Evolutionary conservation across 2,329 filamentous ascomycete genomes (phyloP).

Genomic region (Epichloe sibirici): DNA sequence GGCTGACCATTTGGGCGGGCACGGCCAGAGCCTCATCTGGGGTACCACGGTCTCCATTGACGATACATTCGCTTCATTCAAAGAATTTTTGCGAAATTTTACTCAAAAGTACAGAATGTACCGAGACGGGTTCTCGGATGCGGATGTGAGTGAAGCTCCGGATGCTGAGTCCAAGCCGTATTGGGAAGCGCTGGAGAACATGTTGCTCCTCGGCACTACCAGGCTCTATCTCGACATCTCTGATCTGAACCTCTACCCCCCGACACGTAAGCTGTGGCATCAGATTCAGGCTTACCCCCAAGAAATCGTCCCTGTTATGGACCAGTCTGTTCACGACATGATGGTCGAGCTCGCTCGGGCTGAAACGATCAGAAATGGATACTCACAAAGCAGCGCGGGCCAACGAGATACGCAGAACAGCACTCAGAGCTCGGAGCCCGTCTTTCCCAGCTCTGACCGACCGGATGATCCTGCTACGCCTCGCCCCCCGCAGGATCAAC

Average conservation of each 20-base stretch:
- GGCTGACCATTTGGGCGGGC: constrained; percentile 74
- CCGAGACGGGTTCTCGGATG: constrained; percentile 69
- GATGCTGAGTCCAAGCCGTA: constrained; percentile 73
- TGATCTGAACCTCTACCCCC: constrained; percentile 85
- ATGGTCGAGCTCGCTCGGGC: constrained; percentile 82
- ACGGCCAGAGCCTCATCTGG: constrained; percentile 79
- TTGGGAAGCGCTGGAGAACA: constrained; percentile 72
- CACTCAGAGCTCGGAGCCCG: constrained; percentile 58
- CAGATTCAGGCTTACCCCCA: constrained; percentile 89
- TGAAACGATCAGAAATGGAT: constrained; percentile 59
- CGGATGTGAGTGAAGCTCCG: constrained; percentile 57
- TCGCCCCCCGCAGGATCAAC: constrained; percentile 28
- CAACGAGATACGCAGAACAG: constrained; percentile 32
- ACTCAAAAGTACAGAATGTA: constrained; percentile 91
- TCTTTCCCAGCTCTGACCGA: constrained; percentile 68
- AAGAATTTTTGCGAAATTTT: constrained; percentile 86
- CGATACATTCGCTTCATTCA: constrained; percentile 77
- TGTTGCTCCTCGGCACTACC: constrained; percentile 75
- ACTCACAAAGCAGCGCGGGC: constrained; percentile 44
- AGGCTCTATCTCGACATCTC: constrained; percentile 79
- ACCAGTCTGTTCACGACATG: constrained; percentile 83
- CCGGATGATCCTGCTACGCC: constrained; percentile 33
- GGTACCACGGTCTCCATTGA: constrained; percentile 92
- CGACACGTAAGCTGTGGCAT: constrained; percentile 88
- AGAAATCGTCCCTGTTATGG: constrained; percentile 94